Evolutionary conservation across 768 basidiomycete species (phyloP).

Genomic region (Chalciporus pseudorubinellus): DNA sequence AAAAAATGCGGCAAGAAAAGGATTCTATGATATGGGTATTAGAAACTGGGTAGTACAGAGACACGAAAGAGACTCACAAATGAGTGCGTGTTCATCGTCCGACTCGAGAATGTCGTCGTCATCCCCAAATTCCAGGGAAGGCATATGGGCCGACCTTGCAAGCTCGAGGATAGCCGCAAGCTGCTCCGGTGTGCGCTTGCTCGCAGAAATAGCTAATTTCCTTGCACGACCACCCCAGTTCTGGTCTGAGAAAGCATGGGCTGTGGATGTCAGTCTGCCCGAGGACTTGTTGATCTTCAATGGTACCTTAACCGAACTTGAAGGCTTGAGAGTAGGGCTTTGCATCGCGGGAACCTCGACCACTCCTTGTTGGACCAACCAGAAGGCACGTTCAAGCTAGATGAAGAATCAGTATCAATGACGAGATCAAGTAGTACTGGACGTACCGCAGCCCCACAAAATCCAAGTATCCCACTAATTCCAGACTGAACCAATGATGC

Average conservation of each 20-base stretch:
- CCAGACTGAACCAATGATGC: background rate
- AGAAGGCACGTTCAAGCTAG: background rate
- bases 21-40: too few relatives aligned
- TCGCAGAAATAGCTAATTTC: background rate
- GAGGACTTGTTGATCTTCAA: background rate
- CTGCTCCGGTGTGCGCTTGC: too few relatives aligned
- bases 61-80: too few relatives aligned
- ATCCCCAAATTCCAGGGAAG: too few relatives aligned
- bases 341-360: background rate
- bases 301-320: background rate
- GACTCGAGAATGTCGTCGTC: too few relatives aligned
- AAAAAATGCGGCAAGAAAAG: too few relatives aligned
- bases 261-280: background rate
- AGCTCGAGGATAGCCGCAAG: too few relatives aligned
- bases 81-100: too few relatives aligned
- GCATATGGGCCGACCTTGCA: too few relatives aligned
- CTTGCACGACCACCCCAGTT: background rate
- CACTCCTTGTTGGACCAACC: background rate
- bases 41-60: too few relatives aligned
- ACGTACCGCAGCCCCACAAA: constrained; percentile 2
- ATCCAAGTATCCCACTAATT: background rate
- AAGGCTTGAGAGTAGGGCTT: background rate
- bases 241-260: background rate
- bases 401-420: background rate
- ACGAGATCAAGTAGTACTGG: background rate